Conservation (phyloP, 176 grass and related monocot species). For the Ensete glaucum region DNA sequence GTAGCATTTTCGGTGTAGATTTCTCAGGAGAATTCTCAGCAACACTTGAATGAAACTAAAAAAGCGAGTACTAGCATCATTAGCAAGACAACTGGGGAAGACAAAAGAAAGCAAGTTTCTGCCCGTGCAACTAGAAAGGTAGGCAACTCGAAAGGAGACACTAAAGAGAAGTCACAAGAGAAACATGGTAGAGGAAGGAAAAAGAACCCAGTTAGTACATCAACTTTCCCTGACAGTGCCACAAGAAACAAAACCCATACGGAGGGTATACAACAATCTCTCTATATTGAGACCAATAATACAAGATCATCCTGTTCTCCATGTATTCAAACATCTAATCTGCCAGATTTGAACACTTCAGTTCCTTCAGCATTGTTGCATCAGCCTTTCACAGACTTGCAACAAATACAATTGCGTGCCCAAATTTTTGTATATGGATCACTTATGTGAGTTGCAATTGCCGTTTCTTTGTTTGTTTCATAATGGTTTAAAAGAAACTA, state of each 20-base stretch:
- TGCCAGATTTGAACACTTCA: constrained; percentile 30
- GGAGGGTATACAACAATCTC: constrained; percentile 33
- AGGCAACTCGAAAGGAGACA: constrained; percentile 10
- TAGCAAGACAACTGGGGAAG: constrained; percentile 28
- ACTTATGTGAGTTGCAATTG: constrained; percentile 69
- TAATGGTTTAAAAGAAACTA: constrained; percentile 10
- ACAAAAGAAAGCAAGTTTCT: constrained; percentile 26
- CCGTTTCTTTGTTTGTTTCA: constrained; percentile 20
- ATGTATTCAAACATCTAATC: constrained; percentile 25
- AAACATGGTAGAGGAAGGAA: constrained; percentile 40
- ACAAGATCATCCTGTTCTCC: constrained; percentile 31
- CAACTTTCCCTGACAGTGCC: constrained; percentile 16
- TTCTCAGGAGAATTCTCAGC: neutral
- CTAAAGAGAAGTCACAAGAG: constrained; percentile 27
- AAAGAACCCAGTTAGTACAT: constrained; percentile 17
- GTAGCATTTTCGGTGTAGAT: neutral
- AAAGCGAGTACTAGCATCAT: constrained; percentile 10
- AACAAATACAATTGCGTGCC: constrained; percentile 39
- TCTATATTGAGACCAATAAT: constrained; percentile 32
- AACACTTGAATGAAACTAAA: neutral
- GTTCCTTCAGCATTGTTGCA: constrained; percentile 8
- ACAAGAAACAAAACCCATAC: constrained; percentile 22
- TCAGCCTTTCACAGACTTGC: constrained; percentile 27
- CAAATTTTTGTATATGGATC: constrained; percentile 65
- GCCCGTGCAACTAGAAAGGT: constrained; percentile 16